These are phyloP conservation scores for Amanita phalloides DNA, from an alignment of 768 basidiomycete genomes.

Conservation along the genomic window DNA sequence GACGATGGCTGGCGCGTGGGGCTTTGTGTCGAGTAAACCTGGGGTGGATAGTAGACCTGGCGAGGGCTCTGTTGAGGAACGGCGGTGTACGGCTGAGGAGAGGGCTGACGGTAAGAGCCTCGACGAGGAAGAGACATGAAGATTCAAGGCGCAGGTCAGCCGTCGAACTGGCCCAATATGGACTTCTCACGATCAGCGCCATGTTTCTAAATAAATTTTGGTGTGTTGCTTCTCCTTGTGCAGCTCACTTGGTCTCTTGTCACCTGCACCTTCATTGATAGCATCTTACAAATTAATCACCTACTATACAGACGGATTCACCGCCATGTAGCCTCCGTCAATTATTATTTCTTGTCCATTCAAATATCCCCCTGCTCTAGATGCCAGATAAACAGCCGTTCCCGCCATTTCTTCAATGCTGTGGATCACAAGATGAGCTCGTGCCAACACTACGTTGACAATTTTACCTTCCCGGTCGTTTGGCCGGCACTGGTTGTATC, in stretches of 20 bases:
- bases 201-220: background rate
- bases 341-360: constrained; percentile 73
- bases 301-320: constrained; percentile 47
- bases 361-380: constrained; percentile 60
- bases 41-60: constrained; percentile 19
- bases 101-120: constrained; percentile 28
- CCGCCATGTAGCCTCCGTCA: constrained; percentile 65
- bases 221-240: background rate
- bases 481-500: constrained; percentile 49
- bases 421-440: background rate
- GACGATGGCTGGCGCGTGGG: constrained; percentile 14
- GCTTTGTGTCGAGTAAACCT: constrained; percentile 14
- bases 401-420: constrained; percentile 72
- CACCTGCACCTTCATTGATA: background rate
- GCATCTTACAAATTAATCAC: background rate
- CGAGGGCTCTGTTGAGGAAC: constrained; percentile 47
- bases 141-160: constrained; percentile 10
- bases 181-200: constrained; percentile 7
- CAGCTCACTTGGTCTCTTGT: background rate
- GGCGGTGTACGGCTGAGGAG: constrained; percentile 48
- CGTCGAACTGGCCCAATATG: background rate
- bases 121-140: constrained; percentile 28
- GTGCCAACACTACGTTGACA: background rate
- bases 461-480: constrained; percentile 54
- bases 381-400: constrained; percentile 66